A percentile compares a stretch with the other conserved stretches of the same genome.
These are phyloP conservation scores for Cyberlindnera galapagoensis DNA, from an alignment of 805 yeast species.

Conservation along the genomic window DNA sequence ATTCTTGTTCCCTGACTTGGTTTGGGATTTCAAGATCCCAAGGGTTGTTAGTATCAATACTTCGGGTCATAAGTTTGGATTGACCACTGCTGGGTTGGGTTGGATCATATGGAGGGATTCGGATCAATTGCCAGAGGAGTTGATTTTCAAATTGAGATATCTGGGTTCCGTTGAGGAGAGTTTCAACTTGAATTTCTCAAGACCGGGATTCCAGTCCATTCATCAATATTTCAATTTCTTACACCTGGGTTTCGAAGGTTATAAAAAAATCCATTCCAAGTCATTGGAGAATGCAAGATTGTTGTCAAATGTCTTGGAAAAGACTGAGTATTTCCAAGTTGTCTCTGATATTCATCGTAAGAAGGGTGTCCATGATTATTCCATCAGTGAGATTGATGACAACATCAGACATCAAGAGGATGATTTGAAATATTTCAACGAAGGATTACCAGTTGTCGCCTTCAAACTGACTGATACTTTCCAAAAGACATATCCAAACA, in stretches of 20 bases:
- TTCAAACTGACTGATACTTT: constrained; percentile 65
- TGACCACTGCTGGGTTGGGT: constrained; percentile 86
- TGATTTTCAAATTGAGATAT: constrained; percentile 74
- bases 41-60: constrained; percentile 83
- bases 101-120: constrained; percentile 83
- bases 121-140: constrained; percentile 56
- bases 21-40: constrained; percentile 77
- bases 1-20: constrained; percentile 63
- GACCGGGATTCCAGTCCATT: constrained; percentile 88
- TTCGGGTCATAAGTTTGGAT: constrained; percentile 90
- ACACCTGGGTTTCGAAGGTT: constrained; percentile 69
- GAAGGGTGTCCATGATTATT: constrained; percentile 28
- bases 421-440: constrained; percentile 44
- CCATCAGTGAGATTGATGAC: constrained; percentile 16
- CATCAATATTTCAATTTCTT: constrained; percentile 83
- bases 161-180: constrained; percentile 87
- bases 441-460: constrained; percentile 88
- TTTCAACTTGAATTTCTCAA: constrained; percentile 79
- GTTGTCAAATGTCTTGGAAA: constrained; percentile 51
- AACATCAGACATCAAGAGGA: constrained; percentile 26
- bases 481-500: constrained; percentile 56
- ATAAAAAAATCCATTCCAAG: constrained; percentile 48
- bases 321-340: constrained; percentile 60
- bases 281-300: constrained; percentile 71
- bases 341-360: constrained; percentile 74